Base-by-base conservation (phyloP, 23 red algal species). In the Gracilariopsis chorda region DNA sequence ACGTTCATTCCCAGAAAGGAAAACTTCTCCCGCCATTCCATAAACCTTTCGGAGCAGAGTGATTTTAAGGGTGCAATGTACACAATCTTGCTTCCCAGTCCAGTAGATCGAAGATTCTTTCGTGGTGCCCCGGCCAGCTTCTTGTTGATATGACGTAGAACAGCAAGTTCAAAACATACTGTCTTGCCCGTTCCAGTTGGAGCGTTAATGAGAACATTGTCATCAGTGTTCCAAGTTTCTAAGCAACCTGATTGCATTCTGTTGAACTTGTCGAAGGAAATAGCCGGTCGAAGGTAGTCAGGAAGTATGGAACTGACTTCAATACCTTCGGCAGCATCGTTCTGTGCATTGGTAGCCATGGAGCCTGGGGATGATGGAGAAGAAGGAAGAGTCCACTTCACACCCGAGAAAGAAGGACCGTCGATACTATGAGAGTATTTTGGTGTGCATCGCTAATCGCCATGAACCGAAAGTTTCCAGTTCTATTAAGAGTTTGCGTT, bases 111-210 rank as follows among this genome's bases (percentile, higher is more conserved):
- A 17, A 86, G 52, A 60, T 30, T 25, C 25, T 52, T 45, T 14
- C 16, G 25, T 1, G 37, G 24, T 34, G 2, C 55, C 37, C 52
- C 80, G 30, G 48, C 34, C 42, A 83, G 52, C 9, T 40, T 61
- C 25, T 69, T 56, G 17, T 77, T 39, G 17, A 89, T 19, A 55
- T 88, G 55, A 28, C 93, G 83, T 32, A 84, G 53, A 61, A 95
- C 84, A 6, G 93, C 87, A 19, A 95, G 84, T 48, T 95, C 93
- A 91, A 95, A 95, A 41, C 87, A 61, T 23, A 81, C 30, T 12
- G 93, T 95, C 58, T 95, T 91, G 9, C 70, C 70, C 14, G 80
- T 75, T 37, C 93, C 93, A 25, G 93, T 95, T 30, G 93, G 93
- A 41, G 93, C 83, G 39, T 60, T 51, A 32, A 95, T 76, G 52